phyloP scores from a whole-genome alignment of 495 filamentous ascomycete species.

The Corynascus novoguineensis region DNA sequence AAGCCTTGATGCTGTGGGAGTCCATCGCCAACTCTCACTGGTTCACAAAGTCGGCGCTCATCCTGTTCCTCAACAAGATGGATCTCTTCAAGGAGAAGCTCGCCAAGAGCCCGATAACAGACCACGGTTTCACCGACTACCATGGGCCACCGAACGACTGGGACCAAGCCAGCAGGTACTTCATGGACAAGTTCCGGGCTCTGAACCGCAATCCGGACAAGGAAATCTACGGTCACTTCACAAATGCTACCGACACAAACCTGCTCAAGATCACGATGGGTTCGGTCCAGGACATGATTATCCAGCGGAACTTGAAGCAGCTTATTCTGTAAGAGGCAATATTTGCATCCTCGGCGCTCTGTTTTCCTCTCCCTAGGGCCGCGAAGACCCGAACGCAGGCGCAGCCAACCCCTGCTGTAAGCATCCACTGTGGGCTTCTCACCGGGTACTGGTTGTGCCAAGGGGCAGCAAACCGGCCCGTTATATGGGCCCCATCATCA shows the following conservation, averaged over 20 bases:
- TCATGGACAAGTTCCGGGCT: conserved; percentile 81
- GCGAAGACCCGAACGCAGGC: background rate
- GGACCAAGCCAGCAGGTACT: conserved; percentile 70
- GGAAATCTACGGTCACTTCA: conserved; percentile 91
- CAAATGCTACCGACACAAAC: conserved; percentile 93
- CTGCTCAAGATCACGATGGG: conserved; percentile 95
- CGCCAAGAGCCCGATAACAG: conserved; percentile 67
- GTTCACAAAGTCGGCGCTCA: conserved; percentile 94
- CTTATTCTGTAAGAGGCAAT: conserved; percentile 71
- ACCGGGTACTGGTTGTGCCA: background rate
- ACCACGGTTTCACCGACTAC: conserved; percentile 90
- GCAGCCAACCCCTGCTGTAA: conserved; percentile 1
- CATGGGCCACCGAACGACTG: conserved; percentile 47
- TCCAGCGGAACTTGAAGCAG: conserved; percentile 92
- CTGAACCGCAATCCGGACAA: conserved; percentile 79
- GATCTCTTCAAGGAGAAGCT: conserved; percentile 95
- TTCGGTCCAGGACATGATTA: conserved; percentile 98
- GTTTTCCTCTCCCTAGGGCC: background rate
- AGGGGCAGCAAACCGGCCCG: background rate
- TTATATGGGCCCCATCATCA: background rate
- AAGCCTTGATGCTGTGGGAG: conserved; percentile 96
- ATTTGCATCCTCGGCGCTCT: background rate
- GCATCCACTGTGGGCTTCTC: conserved; percentile 3
- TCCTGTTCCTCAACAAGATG: conserved; percentile 98
- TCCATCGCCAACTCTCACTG: conserved; percentile 95